Base-by-base conservation (phyloP, 257 asterid species). In the Capsicum rhomboideum region DNA sequence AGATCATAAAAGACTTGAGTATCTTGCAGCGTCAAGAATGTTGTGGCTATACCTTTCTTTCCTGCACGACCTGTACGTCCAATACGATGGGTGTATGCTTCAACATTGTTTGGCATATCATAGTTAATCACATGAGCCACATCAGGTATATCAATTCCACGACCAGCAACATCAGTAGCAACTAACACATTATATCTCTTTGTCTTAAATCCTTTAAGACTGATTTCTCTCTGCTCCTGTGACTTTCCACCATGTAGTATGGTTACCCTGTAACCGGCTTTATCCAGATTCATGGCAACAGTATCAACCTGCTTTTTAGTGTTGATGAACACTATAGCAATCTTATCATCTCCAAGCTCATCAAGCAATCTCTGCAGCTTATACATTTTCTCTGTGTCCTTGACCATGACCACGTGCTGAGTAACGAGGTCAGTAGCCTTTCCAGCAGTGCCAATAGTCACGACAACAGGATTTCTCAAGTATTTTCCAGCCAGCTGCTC, bases 191-290 rank as follows among this genome's bases (percentile, higher is more conserved):
- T 31, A 31, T 31, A 31, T 31, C 37, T 34, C 37, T n/a, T n/a
- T 34, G 37, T 34, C 37, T 34, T 3, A 80, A 91, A 91, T 67
- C 92, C 93, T 79, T 91, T 92, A 10, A 91, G 89, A 69, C 91
- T 91, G 85, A 85, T 87, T 78, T 91, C 93, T 85, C 94, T 90
- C 86, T 85, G 89, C 58, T 91, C 93, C 82, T 90, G 93, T 8
- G 93, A 90, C 85, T 90, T 91, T 17, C 94, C 94, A 84, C 94
- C 94, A 17, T 91, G 94, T 87, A 91, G 84, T 58, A 92, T 90
- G 13, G 94, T 88, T 49, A 90, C 93, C 44, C 89, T 82, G 44
- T 89, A 90, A 17, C 91, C 89, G 42, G 87, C 90, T 31, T 84
- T 89, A 55, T 86, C 92, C 77, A 90, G 46, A 28, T 61, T 84